These are phyloP conservation scores for Boletus speciosus DNA, from an alignment of 768 basidiomycete species.

Conservation along the genomic window DNA sequence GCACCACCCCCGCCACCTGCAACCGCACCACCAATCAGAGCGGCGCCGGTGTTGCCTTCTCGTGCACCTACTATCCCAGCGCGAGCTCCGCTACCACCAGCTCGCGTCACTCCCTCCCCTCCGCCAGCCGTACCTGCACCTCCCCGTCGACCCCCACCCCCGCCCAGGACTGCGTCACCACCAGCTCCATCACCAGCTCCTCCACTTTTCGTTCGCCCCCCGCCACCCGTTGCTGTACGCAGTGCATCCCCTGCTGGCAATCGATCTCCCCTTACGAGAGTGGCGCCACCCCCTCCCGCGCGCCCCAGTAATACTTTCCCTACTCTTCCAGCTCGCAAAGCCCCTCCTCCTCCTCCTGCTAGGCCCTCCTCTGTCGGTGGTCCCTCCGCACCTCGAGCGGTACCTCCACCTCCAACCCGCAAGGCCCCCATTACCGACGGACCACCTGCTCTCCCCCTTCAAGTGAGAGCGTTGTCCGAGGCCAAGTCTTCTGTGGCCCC, in stretches of 20 bases:
- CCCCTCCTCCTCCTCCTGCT: constrained; percentile 45
- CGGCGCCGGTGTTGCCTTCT: constrained; percentile 35
- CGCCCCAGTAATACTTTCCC: constrained; percentile 22
- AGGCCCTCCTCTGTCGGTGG: constrained; percentile 35
- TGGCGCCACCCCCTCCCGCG: constrained; percentile 22
- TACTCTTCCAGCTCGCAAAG: constrained; percentile 32
- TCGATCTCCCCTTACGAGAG: constrained; percentile 15
- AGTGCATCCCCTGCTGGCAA: constrained; percentile 18
- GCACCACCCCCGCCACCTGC: constrained; percentile 31
- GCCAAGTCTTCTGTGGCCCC: constrained; percentile 34
- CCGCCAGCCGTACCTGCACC: constrained; percentile 19
- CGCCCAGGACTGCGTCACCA: constrained; percentile 30
- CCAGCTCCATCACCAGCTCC: constrained; percentile 24
- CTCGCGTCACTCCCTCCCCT: constrained; percentile 32
- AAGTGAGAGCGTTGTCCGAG: constrained; percentile 45
- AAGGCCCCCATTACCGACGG: constrained; percentile 29
- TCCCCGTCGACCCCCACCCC: constrained; percentile 33
- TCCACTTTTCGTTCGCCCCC: constrained; percentile 25
- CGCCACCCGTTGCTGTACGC: constrained; percentile 28
- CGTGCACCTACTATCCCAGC: constrained; percentile 42
- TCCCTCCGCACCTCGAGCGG: constrained; percentile 28
- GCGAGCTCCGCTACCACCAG: constrained; percentile 42
- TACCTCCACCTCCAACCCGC: constrained; percentile 42
- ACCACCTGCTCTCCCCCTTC: constrained; percentile 33
- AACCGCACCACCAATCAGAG: constrained; percentile 36